Base-by-base conservation (phyloP, 1,284 basidiomycete species). In the Phylloboletellus chloephorus region DNA sequence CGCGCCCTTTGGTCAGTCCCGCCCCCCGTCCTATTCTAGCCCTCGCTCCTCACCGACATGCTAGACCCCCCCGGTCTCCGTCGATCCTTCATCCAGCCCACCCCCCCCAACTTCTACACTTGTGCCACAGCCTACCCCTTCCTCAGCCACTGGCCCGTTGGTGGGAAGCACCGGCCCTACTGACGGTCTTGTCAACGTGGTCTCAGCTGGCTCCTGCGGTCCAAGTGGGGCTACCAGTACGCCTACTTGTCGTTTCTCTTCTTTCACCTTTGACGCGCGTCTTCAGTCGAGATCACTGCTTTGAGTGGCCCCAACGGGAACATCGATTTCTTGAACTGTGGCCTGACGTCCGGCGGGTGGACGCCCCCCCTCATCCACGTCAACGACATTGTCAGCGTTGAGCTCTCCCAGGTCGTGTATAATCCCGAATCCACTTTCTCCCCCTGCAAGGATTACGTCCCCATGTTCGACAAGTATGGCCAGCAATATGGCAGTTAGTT, bases 271-370 rank as follows among this genome's bases (percentile, higher is more conserved):
- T 26, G 22, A 43, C 23, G 13, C 19, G 15, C 23, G 31, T 24
- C 30, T 31, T 11, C 51, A 82, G 81, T 56, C 50, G 49, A 74
- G 21, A 63, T 72, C 42, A 78, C 75, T 4, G 54, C 62, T 6
- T 63, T 66, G 16, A 63, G 66, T 38, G 79, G 80, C 13, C 87
- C 88, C 17, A 92, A 92, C 60, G 88, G 88, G 16, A 61, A 67
- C 49, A 73, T 85, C 40, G 69, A 77, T 47, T 92, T 81, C 77
- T 63, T 93, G 53, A 89, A 88, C 66, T 92, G 89, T 54, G 88
- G 85, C 37, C 58, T 90, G 48, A 64, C 69, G 24, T 56, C 53
- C 23, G 65, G 60, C 20, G 80, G 81, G 29, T 88, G 84, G 83
- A 69, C 65, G 21, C 82, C 84, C 12, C 79, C 81, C 7, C 56